Conservation (phyloP, 2,329 filamentous ascomycete genomes). For the Celoporthe dispersa region DNA sequence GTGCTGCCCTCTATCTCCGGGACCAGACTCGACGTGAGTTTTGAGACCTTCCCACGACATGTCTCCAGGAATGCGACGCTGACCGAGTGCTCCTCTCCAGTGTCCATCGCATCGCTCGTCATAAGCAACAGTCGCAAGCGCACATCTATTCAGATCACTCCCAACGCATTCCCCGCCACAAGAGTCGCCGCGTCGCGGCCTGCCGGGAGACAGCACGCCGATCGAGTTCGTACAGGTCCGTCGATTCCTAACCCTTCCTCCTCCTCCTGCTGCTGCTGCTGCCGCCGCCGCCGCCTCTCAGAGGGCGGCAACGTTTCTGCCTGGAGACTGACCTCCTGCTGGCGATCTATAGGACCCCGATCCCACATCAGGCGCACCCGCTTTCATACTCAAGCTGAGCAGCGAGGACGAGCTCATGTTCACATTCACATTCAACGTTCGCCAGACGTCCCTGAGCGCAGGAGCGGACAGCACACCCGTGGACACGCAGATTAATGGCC, state of each 20-base stretch:
- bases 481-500: conserved; percentile 82
- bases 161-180: conserved; percentile 86
- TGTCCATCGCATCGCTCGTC: conserved; percentile 82
- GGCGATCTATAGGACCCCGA: conserved; percentile 74
- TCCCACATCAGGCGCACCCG: conserved; percentile 56
- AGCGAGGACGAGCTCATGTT: conserved; percentile 94
- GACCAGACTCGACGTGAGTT: conserved; percentile 88
- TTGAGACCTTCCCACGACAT: conserved; percentile 28
- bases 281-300: background rate
- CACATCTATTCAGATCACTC: conserved; percentile 75
- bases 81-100: conserved; percentile 51
- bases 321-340: conserved; percentile 18
- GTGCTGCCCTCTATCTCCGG: conserved; percentile 77
- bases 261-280: background rate
- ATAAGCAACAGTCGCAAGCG: conserved; percentile 81
- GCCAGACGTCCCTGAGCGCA: conserved; percentile 44
- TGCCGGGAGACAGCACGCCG: conserved; percentile 70
- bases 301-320: background rate
- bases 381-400: conserved; percentile 82
- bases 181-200: conserved; percentile 76
- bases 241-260: background rate
- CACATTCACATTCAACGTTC: conserved; percentile 86
- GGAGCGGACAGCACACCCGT: conserved; percentile 55
- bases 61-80: conserved; percentile 19
- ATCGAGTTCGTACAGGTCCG: conserved; percentile 91